These are phyloP conservation scores for Chloropicon primus DNA, from an alignment of 139 green algal species.

Conservation along the genomic window DNA sequence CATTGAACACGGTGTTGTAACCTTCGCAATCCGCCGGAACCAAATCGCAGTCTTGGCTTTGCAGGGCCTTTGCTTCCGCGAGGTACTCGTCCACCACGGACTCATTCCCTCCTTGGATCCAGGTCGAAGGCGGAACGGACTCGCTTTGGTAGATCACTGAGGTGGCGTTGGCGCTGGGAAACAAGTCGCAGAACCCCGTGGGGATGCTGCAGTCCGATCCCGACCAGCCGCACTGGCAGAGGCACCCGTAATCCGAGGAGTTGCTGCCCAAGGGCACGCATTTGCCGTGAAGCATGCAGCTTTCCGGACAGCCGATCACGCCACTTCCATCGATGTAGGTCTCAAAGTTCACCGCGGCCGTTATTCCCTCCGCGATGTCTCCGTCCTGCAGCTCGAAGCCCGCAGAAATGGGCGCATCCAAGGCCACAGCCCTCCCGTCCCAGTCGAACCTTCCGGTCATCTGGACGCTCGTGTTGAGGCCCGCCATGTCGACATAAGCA, in stretches of 20 bases:
- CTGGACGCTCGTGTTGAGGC: not conserved
- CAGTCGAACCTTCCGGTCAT: not conserved
- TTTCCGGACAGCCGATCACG: not conserved
- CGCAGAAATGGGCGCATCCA: not conserved
- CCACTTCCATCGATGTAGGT: not conserved
- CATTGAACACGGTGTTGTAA: not conserved
- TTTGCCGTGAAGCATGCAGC: not conserved
- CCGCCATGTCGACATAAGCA: not conserved
- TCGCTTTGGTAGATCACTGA: not conserved
- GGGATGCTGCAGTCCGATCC: not conserved
- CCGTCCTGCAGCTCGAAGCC: not conserved
- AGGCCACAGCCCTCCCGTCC: not conserved
- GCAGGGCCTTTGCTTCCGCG: not conserved
- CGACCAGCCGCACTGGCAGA: not conserved
- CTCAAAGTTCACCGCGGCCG: not conserved
- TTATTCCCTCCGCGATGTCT: not conserved
- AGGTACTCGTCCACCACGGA: not conserved
- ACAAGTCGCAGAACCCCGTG: not conserved
- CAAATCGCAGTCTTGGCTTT: not conserved
- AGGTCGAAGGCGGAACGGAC: not conserved
- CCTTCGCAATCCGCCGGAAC: not conserved
- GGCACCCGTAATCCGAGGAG: not conserved
- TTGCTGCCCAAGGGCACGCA: not conserved
- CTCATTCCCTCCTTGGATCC: not conserved
- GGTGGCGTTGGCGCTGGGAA: not conserved